phyloP scores from a whole-genome alignment of 192 early-diverging fungal genomes.

The Phlyctochytrium planicorne region DNA sequence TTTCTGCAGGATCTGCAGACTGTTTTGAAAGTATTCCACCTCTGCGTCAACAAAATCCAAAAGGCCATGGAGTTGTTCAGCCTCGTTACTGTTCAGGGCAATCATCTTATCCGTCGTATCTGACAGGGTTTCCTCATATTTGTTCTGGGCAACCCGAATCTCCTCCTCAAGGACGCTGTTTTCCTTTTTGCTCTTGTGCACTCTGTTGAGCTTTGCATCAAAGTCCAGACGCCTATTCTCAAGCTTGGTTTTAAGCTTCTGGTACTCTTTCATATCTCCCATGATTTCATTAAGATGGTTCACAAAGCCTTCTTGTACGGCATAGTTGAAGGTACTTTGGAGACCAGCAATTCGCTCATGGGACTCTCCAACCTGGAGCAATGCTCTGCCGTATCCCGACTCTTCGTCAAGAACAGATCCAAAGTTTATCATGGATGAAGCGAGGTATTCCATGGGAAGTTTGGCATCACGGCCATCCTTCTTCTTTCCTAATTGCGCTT shows the following conservation, averaged over 20 bases:
- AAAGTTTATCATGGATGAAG: conserved; percentile 60
- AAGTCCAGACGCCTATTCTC: conserved; percentile 87
- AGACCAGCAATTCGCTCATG: conserved; percentile 44
- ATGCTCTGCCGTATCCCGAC: conserved; percentile 43
- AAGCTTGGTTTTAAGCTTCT: conserved; percentile 78
- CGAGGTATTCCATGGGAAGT: conserved; percentile 66
- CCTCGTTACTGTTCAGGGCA: conserved; percentile 77
- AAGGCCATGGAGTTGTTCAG: conserved; percentile 50
- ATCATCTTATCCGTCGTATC: conserved; percentile 78
- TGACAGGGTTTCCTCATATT: conserved; percentile 83
- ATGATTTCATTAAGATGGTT: conserved; percentile 39
- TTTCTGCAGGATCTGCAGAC: conserved; percentile 20
- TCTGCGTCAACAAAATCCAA: conserved; percentile 49
- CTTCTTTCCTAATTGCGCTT: conserved; percentile 70
- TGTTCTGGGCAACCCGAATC: conserved; percentile 78
- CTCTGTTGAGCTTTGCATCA: conserved; percentile 85
- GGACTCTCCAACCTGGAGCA: conserved; percentile 49
- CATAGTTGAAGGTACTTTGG: conserved; percentile 42
- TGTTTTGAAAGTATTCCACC: conserved; percentile 33
- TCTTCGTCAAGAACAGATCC: conserved; percentile 46
- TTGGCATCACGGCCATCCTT: conserved; percentile 33
- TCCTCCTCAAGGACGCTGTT: conserved; percentile 90
- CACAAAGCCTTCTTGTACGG: conserved; percentile 55
- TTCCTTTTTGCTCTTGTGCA: conserved; percentile 90
- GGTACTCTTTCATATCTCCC: conserved; percentile 51